phyloP scores from a whole-genome alignment of 2,329 filamentous ascomycete genomes.

The Pseudopithomyces chartarum region DNA sequence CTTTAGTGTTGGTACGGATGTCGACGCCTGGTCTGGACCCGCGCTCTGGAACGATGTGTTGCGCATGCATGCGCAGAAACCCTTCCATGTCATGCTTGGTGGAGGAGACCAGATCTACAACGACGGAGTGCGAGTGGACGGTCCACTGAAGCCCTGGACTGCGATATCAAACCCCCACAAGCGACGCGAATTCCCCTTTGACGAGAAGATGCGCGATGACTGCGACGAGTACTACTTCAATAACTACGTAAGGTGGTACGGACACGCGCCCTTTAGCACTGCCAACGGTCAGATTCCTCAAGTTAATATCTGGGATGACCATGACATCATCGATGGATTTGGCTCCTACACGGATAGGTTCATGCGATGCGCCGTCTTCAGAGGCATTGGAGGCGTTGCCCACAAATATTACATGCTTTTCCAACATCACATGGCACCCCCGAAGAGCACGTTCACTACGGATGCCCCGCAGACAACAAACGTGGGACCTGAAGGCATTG shows the following conservation, averaged over 20 bases:
- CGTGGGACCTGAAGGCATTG: constrained; percentile 55
- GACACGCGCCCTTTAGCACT: constrained; percentile 64
- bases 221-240: constrained; percentile 68
- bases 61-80: constrained; percentile 62
- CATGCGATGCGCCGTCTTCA: constrained; percentile 68
- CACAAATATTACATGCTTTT: constrained; percentile 68
- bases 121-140: constrained; percentile 79
- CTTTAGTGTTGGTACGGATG: constrained; percentile 69
- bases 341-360: constrained; percentile 70
- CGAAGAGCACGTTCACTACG: constrained; percentile 82
- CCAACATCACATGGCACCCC: constrained; percentile 81
- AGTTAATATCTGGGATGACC: constrained; percentile 69
- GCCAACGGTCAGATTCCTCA: constrained; percentile 68
- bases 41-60: constrained; percentile 69
- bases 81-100: constrained; percentile 76
- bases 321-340: constrained; percentile 71
- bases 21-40: constrained; percentile 65
- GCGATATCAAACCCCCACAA: constrained; percentile 65
- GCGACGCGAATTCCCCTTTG: constrained; percentile 65
- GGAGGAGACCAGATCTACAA: constrained; percentile 88
- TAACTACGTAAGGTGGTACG: constrained; percentile 71
- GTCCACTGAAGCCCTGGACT: constrained; percentile 73
- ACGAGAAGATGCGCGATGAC: constrained; percentile 64
- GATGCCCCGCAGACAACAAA: constrained; percentile 64
- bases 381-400: constrained; percentile 65